phyloP scores from a whole-genome alignment of 2,329 filamentous ascomycete species.

The Fusarium cyanostomum region DNA sequence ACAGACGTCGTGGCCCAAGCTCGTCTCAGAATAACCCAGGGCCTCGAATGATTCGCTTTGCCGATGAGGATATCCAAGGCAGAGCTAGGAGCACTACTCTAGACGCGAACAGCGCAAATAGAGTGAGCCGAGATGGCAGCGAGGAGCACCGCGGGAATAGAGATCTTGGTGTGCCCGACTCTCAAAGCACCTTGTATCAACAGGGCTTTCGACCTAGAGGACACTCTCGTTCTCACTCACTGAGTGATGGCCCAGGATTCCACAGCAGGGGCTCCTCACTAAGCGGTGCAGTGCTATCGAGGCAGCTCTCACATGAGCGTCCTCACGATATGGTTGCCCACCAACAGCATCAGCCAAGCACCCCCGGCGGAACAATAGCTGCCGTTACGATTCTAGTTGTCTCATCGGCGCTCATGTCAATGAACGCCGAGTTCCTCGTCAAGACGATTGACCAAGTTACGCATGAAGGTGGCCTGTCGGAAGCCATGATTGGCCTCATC shows the following conservation, averaged over 20 bases:
- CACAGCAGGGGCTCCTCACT: slow-evolving; percentile 39
- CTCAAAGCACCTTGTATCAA: slow-evolving; percentile 31
- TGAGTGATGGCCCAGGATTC: slow-evolving; percentile 31
- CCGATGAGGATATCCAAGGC: slow-evolving; percentile 33
- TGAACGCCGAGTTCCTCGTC: slow-evolving; percentile 70
- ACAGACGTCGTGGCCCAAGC: slow-evolving; percentile 19
- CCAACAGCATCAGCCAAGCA: slow-evolving; percentile 3
- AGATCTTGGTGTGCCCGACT: slow-evolving; percentile 1
- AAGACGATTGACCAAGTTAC: slow-evolving; percentile 66
- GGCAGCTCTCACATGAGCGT: slow-evolving; percentile 11
- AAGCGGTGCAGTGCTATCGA: slow-evolving; percentile 18
- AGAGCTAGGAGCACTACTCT: slow-evolving; percentile 31
- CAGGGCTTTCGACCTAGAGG: slow-evolving; percentile 30
- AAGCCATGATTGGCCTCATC: slow-evolving; percentile 69
- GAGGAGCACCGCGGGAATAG: slow-evolving; percentile 18
- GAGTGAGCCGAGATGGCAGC: neutral
- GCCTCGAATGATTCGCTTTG: slow-evolving; percentile 46
- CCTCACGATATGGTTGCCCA: neutral
- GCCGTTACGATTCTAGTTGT: slow-evolving; percentile 61
- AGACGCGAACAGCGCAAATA: slow-evolving; percentile 1
- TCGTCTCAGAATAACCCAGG: slow-evolving; percentile 12
- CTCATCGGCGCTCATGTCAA: slow-evolving; percentile 64
- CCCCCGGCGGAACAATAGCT: slow-evolving; percentile 46
- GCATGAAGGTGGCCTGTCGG: slow-evolving; percentile 57
- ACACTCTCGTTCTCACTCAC: slow-evolving; percentile 42